phyloP scores from a whole-genome alignment of 495 filamentous ascomycete species.

The Penicillium pancosmium region DNA sequence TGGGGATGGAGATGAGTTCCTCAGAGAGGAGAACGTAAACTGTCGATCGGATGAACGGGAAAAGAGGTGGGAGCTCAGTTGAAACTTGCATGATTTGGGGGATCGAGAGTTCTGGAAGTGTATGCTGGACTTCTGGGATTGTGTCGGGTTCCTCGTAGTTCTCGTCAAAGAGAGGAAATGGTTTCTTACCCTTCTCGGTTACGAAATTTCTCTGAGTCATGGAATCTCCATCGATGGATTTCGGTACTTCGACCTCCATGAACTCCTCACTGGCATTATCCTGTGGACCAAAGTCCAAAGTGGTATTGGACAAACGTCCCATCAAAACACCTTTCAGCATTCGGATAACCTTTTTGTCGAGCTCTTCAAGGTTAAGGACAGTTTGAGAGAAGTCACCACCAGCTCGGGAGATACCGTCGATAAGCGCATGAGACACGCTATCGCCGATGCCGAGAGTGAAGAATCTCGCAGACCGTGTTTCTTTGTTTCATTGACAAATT shows the following conservation, averaged over 20 bases:
- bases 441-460: slow-evolving; percentile 20
- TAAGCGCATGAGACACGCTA: slow-evolving; percentile 14
- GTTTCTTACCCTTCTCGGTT: neutral
- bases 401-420: slow-evolving; percentile 14
- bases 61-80: slow-evolving; percentile 10
- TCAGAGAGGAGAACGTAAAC: slow-evolving; percentile 11
- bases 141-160: neutral
- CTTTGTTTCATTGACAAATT: slow-evolving; percentile 5
- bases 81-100: slow-evolving; percentile 10
- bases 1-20: neutral
- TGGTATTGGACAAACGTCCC: slow-evolving; percentile 9
- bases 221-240: neutral
- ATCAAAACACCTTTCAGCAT: slow-evolving; percentile 20
- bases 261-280: slow-evolving; percentile 7
- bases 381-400: slow-evolving; percentile 18
- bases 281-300: slow-evolving; percentile 8
- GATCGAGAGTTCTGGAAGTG: slow-evolving; percentile 5
- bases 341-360: slow-evolving; percentile 10
- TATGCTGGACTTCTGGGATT: neutral
- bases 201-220: no score
- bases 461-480: slow-evolving; percentile 6
- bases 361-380: slow-evolving; percentile 11
- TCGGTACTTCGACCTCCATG: neutral
- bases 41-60: slow-evolving; percentile 14
- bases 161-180: slow-evolving; percentile 6